Conservation (phyloP, 768 basidiomycete species). For the Pluteus cervinus region DNA sequence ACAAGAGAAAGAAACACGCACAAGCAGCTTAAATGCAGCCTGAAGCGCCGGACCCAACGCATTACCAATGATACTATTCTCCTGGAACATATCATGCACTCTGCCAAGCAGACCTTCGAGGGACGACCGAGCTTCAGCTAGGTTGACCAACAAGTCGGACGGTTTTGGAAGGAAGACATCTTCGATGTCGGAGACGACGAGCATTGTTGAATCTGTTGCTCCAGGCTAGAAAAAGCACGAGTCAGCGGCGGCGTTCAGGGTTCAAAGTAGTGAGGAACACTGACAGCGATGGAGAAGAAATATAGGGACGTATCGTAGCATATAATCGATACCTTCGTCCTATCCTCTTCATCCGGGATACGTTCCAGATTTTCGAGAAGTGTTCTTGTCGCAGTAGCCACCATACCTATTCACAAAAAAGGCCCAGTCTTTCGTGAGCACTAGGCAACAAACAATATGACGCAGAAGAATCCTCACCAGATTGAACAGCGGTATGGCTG, state of each 20-base stretch:
- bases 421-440: not conserved
- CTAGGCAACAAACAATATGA: not conserved
- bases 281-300: constrained; percentile 90
- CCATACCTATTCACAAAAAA: constrained; percentile 66
- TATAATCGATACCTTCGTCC: constrained; percentile 90
- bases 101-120: constrained; percentile 78
- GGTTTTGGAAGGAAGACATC: constrained; percentile 98
- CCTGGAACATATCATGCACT: constrained; percentile 96
- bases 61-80: constrained; percentile 89
- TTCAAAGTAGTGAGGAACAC: constrained; percentile 27
- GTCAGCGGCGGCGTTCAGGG: not conserved
- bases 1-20: constrained; percentile 20
- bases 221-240: constrained; percentile 41
- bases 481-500: constrained; percentile 85
- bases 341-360: constrained; percentile 88
- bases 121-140: constrained; percentile 74
- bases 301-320: constrained; percentile 90
- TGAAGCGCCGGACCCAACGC: constrained; percentile 93
- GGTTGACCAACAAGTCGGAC: constrained; percentile 91
- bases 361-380: constrained; percentile 94
- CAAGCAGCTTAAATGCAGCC: constrained; percentile 94
- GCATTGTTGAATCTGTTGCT: constrained; percentile 79
- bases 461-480: constrained; percentile 42
- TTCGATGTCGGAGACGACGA: constrained; percentile 94
- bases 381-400: constrained; percentile 95